Percentiles rank a stretch among this genome's conserved stretches.
These are phyloP conservation scores for Xanthoconium purpureum DNA, from an alignment of 768 basidiomycete genomes.

Conservation along the genomic window DNA sequence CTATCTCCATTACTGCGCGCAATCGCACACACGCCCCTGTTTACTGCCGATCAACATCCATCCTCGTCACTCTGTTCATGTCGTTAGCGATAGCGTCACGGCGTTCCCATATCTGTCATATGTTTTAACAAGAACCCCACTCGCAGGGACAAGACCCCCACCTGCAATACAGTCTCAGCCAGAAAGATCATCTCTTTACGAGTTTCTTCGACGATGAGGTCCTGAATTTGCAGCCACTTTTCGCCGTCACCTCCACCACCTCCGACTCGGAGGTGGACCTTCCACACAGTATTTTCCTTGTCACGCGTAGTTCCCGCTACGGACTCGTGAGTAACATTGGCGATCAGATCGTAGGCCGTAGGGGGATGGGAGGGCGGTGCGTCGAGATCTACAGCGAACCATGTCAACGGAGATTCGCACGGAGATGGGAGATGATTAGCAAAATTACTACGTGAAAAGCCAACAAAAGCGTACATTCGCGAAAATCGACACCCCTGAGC, in stretches of 20 bases:
- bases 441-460: slow-evolving; percentile 21
- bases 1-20: slow-evolving; percentile 28
- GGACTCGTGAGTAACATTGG: slow-evolving; percentile 93
- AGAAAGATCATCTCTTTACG: slow-evolving; percentile 97
- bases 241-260: slow-evolving; percentile 78
- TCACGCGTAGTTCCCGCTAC: slow-evolving; percentile 94
- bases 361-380: slow-evolving; percentile 54
- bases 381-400: slow-evolving; percentile 65
- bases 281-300: slow-evolving; percentile 90
- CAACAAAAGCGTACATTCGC: slow-evolving; percentile 67
- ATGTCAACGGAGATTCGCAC: slow-evolving; percentile 23
- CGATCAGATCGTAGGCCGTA: slow-evolving; percentile 88
- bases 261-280: slow-evolving; percentile 77
- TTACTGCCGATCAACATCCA: slow-evolving; percentile 34
- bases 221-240: slow-evolving; percentile 96
- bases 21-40: slow-evolving; percentile 1
- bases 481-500: slow-evolving; percentile 86
- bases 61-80: slow-evolving; percentile 20
- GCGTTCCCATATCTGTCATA: slow-evolving; percentile 60
- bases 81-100: slow-evolving; percentile 30
- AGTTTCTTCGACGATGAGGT: slow-evolving; percentile 95
- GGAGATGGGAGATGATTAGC: slow-evolving; percentile 20
- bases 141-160: slow-evolving; percentile 29
- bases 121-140: slow-evolving; percentile 7
- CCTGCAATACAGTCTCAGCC: slow-evolving; percentile 95